A percentile compares a stretch with the other conserved stretches of the same genome.
Conservation (phyloP, 306 rosid species). For the Bauhinia variegata region DNA sequence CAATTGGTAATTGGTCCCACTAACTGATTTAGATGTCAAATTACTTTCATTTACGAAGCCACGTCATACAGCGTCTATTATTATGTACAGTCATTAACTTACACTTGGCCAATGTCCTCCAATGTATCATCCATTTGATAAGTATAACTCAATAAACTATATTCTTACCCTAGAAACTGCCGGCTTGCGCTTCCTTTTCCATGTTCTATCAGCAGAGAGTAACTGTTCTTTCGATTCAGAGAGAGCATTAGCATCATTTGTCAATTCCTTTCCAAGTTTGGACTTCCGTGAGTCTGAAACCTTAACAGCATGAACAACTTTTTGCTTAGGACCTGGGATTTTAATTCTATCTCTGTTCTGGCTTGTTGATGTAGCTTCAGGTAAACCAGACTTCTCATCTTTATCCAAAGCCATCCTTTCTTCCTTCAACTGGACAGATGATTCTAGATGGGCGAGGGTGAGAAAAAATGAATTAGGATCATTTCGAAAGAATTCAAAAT, state of each 20-base stretch:
- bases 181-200: slow-evolving; percentile 69
- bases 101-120: neutral
- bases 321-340: slow-evolving; percentile 41
- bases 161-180: slow-evolving; percentile 49
- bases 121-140: neutral
- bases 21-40: slow-evolving; percentile 10
- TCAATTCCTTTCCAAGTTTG: slow-evolving; percentile 60
- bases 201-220: slow-evolving; percentile 41
- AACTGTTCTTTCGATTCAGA: slow-evolving; percentile 58
- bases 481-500: slow-evolving; percentile 25
- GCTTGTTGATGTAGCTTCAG: slow-evolving; percentile 65
- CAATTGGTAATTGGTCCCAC: neutral
- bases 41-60: slow-evolving; percentile 5
- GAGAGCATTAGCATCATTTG: slow-evolving; percentile 39
- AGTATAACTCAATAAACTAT: slow-evolving; percentile 7
- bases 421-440: slow-evolving; percentile 71
- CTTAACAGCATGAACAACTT: slow-evolving; percentile 51
- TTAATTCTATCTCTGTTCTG: slow-evolving; percentile 60
- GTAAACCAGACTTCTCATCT: slow-evolving; percentile 60
- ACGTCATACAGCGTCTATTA: neutral
- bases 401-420: slow-evolving; percentile 50
- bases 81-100: neutral
- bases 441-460: slow-evolving; percentile 49
- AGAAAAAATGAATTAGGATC: slow-evolving; percentile 11
- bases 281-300: slow-evolving; percentile 54